Base-by-base conservation (phyloP, 2,329 filamentous ascomycete genomes). In the Fulvia fulva region DNA sequence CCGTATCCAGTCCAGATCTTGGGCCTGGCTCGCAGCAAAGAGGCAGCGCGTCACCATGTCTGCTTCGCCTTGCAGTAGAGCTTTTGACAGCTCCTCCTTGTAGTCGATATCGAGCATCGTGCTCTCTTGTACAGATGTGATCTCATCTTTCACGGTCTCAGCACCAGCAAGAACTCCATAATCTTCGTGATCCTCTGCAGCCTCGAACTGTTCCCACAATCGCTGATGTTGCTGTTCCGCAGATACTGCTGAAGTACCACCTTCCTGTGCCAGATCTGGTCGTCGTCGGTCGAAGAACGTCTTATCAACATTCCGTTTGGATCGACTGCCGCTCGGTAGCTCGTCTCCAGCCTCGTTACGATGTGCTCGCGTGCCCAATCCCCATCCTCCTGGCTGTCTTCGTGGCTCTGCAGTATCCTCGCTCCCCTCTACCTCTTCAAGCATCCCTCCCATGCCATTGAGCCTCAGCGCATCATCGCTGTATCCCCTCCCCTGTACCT, bases 1-100 rank as follows among this genome's bases (percentile, higher is more conserved):
- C 21, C 43, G 50, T 25, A 75, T 58, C 53, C 68, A 71, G 8
- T 66, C 61, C 21, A 58, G 26, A 41, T 74, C 67, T 7, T 71
- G 55, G 9, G 53, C 55, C 19, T 57, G 54, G n/a, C 61, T 34
- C 26, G 65, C 66, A 14, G 65, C 60, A 28, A 63, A 60, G 14
- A 74, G 52, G 50, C 69, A 70, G 37, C 64, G 64, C 3, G 67
- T 58, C 8, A 67, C 53, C 19, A 65, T 34, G 51, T 72, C 67
- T 8, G 62, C 50, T 14, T 70, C 64, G 1, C 50, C 30, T 11
- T 56, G 30, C 9, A 53, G 47, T 22, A 73, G 30, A 37, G 70
- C 68, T 6, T 34, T 19, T 3, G 63, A 58, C 6, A 72, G 57
- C 16, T 62, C 51, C 6, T 51, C 46, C 34, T 55, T 58, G 59